Base-by-base conservation (phyloP, 2,329 filamentous ascomycete species). In the Cercospora berteroae region DNA sequence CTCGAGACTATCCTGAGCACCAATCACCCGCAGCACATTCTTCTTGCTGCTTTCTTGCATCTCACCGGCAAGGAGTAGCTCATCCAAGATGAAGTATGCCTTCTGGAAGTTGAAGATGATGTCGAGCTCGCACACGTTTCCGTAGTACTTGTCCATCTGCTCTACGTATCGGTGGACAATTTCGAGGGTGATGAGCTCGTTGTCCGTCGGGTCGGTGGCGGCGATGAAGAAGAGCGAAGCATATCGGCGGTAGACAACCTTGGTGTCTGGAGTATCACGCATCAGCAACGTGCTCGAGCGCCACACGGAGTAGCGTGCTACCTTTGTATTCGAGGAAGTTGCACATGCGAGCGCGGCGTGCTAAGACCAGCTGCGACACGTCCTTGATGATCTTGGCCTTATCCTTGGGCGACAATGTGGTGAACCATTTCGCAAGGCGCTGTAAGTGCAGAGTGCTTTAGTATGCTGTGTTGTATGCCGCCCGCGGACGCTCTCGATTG, bases 31-130 rank as follows among this genome's bases (percentile, higher is more conserved):
- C 71, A 99, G 83, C 48, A 99, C 93, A 77, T 98, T 98, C 88
- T 99, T 99, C 84, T 98, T 99, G 81, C 94, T 98, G 81, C 93
- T 98, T 83, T 99, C 95, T 81, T 99, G 95, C 83, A 99, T 89
- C 81, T 99, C 95, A 68, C 95, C 95, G 5, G 95, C 95, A 73
- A 99, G 85, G 72, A 99, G 85, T 69, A 99, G 87, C 83, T 99
- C 95, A 79, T 99, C 95, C 57, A 99, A 88, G 74, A 99, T 99
- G 82, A 98, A 99, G 82, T 99, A 99, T 68, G 95, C 95, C 82
- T 99, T 99, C 75, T 97, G 96, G 81, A 99, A 99, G 80, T 97
- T 98, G 87, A 99, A 99, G 80, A 99, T 99, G 82, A 98, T 97
- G 80, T 98, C 94, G 72, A 99, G 88, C 83, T 99, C 95, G 89